Base-by-base conservation (phyloP, 345 rosid genomes). In the Eucalyptus microcorys region DNA sequence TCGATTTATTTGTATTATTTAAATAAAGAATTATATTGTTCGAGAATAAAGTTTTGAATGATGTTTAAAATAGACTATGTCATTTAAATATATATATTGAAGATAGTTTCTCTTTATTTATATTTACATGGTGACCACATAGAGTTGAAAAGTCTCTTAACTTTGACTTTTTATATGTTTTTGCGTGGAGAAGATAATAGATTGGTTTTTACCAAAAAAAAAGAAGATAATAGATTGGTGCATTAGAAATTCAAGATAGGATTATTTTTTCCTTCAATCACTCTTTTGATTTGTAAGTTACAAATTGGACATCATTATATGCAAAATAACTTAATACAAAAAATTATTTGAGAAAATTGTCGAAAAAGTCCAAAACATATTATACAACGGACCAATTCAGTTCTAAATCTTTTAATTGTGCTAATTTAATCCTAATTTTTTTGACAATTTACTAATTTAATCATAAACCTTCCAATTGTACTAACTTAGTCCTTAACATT, bases 321-420 rank as follows among this genome's bases (percentile, higher is more conserved):
- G 7, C 7, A 59, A 59, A 59, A 59, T 27, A 59, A 59, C 68
- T 59, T 59, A 3, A 59, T 59, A 12, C 16, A 59, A 59, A 27
- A 27, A 27, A 12, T 59, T 59, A 59, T 59, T 59, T 59, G 10
- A 7, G 17, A 64, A 64, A 64, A n/a, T 64, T 37, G 2, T 76
- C 2, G 2, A 37, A 76, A 71, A 76, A 37, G 5, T 76, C 22
- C 14, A 6, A 21, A 76, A 76, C 4, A 4, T 37, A 40, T 76
- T 59, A 15, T 7, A 64, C 5, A 3, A 1, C 2, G 1, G 5
- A 1, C 4, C 14, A 37, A 37, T 76, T 37, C 15, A 21, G 9
- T 37, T 10, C 2, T 21, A 21, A 21, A 19, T 37, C 4, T 76
- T 76, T 37, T 3, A 76, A 76, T 37, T 68, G 4, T 76, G 27